A percentile compares a stretch with the other conserved stretches of the same genome.
These are phyloP conservation scores for Tuber indicum DNA, from an alignment of 495 filamentous ascomycete species.

Conservation along the genomic window DNA sequence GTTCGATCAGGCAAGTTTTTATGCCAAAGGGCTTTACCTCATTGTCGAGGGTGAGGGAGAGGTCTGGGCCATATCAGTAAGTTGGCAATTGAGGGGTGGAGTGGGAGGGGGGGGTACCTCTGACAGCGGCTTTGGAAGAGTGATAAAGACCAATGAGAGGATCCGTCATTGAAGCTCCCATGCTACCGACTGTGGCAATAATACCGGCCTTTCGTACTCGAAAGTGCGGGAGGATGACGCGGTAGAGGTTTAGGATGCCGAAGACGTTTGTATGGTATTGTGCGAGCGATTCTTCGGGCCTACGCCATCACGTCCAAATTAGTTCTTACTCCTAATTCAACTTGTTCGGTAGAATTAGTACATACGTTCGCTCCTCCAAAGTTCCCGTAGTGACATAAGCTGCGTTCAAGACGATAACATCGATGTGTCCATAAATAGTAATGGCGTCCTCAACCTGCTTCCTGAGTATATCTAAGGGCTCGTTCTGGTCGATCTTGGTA, in stretches of 20 bases:
- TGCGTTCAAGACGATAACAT: slow-evolving; percentile 53
- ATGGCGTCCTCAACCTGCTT: slow-evolving; percentile 45
- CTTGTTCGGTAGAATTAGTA: slow-evolving; percentile 7
- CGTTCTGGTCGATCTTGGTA: slow-evolving; percentile 48
- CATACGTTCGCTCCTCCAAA: slow-evolving; percentile 47
- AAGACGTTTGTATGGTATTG: slow-evolving; percentile 50
- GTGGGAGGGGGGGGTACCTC: slow-evolving; percentile 41
- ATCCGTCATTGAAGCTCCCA: slow-evolving; percentile 44
- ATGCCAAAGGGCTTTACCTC: slow-evolving; percentile 50
- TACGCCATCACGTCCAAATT: slow-evolving; percentile 5
- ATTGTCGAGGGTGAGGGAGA: slow-evolving; percentile 47
- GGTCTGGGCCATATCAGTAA: slow-evolving; percentile 32
- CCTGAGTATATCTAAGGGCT: slow-evolving; percentile 42
- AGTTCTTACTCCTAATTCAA: neutral
- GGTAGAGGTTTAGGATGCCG: slow-evolving; percentile 48
- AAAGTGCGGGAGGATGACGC: slow-evolving; percentile 49
- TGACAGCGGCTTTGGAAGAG: slow-evolving; percentile 52
- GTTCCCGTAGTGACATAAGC: slow-evolving; percentile 45
- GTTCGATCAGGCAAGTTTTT: slow-evolving; percentile 47
- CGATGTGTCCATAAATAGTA: slow-evolving; percentile 46
- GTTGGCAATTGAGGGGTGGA: slow-evolving; percentile 8
- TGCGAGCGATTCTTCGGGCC: slow-evolving; percentile 43
- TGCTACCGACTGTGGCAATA: slow-evolving; percentile 50
- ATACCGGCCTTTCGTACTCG: slow-evolving; percentile 45
- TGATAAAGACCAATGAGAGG: slow-evolving; percentile 49